Evolutionary conservation across 371 early-diverging fungal genomes (phyloP).

Genomic region (Mortierella sp.): DNA sequence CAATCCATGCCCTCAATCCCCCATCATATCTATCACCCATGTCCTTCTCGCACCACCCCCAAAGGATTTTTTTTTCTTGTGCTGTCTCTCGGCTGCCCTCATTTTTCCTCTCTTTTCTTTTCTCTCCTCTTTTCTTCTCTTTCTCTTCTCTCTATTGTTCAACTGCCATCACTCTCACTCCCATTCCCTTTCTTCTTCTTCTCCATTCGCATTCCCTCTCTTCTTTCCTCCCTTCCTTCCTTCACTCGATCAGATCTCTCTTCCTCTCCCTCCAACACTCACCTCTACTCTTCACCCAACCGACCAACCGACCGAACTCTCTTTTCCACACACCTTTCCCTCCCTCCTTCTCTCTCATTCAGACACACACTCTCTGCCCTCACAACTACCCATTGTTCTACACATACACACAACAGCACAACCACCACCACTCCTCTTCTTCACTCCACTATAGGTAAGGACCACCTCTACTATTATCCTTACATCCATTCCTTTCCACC

Average conservation of each 20-base stretch:
- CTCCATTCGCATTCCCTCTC: neutral
- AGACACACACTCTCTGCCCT: neutral
- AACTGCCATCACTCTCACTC: neutral
- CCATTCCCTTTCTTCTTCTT: neutral
- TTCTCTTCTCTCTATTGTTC: neutral
- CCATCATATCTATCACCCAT: neutral
- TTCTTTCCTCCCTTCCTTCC: slow-evolving; percentile 1
- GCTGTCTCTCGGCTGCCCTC: neutral
- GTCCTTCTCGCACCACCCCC: slow-evolving; percentile 5
- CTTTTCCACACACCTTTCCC: neutral
- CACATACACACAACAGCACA: neutral
- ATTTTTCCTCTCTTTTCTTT: neutral
- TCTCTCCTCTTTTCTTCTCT: no score
- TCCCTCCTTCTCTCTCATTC: neutral
- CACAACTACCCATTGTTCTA: neutral
- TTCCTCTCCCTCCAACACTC: neutral
- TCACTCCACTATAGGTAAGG: neutral
- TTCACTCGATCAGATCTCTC: neutral
- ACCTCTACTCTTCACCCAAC: neutral
- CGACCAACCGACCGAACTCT: neutral
- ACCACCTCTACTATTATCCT: neutral
- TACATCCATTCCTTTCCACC: no score
- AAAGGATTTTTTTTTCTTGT: slow-evolving; percentile 10
- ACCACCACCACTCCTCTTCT: neutral
- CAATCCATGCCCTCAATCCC: neutral